Percentiles rank a stretch among this genome's conserved stretches.
phyloP scores from a whole-genome alignment of 306 rosid genomes.

The Vigna angularis region DNA sequence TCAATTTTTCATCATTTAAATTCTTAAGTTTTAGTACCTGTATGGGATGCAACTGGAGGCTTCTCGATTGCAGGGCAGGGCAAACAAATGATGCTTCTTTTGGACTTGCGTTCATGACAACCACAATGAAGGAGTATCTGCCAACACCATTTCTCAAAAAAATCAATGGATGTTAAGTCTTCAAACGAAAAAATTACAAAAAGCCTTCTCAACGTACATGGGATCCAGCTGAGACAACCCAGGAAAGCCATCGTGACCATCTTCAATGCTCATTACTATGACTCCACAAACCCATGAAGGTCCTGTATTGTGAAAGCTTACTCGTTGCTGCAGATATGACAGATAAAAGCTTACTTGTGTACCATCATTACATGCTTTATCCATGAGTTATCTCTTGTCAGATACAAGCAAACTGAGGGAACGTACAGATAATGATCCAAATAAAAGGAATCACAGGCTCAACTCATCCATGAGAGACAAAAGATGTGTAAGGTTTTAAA shows the following conservation, averaged over 20 bases:
- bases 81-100: slow-evolving; percentile 66
- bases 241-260: slow-evolving; percentile 73
- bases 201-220: slow-evolving; percentile 57
- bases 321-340: slow-evolving; percentile 59
- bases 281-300: slow-evolving; percentile 66
- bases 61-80: slow-evolving; percentile 59
- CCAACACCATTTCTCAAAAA: slow-evolving; percentile 41
- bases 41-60: slow-evolving; percentile 79
- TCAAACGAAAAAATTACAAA: slow-evolving; percentile 34
- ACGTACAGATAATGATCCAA: slow-evolving; percentile 29
- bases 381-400: too few species aligned
- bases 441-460: slow-evolving; percentile 6
- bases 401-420: too few species aligned
- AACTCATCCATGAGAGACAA: neutral
- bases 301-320: slow-evolving; percentile 83
- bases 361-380: neutral
- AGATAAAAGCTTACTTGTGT: slow-evolving; percentile 19
- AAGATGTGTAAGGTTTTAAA: slow-evolving; percentile 17
- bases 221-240: slow-evolving; percentile 92
- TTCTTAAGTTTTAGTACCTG: slow-evolving; percentile 59
- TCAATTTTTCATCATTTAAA: slow-evolving; percentile 6
- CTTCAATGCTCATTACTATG: slow-evolving; percentile 94
- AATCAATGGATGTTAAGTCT: slow-evolving; percentile 12
- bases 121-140: slow-evolving; percentile 82
- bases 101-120: slow-evolving; percentile 82